phyloP scores from a whole-genome alignment of 75 land plant genomes.

The Chamaecyparis obtusa region DNA sequence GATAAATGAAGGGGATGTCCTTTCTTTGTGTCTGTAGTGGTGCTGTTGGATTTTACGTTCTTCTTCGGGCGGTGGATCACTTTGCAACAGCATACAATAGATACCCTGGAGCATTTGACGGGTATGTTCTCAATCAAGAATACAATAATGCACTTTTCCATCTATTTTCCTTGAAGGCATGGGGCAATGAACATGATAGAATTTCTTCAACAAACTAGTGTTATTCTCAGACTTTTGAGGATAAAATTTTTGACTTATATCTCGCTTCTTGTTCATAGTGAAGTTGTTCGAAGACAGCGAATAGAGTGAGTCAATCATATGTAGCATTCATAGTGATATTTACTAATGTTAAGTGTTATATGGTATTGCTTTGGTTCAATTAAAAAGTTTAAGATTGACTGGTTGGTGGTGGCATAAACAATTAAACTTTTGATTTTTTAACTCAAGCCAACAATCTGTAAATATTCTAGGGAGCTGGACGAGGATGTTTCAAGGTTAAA shows the following conservation, averaged over 20 bases:
- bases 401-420: background rate
- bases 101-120: conserved; percentile 87
- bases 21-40: conserved; percentile 30
- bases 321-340: background rate
- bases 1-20: conserved; percentile 12
- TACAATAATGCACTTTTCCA: background rate
- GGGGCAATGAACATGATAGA: background rate
- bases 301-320: background rate
- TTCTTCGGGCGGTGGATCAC: conserved; percentile 86
- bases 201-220: background rate
- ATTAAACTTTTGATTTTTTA: background rate
- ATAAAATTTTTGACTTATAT: background rate
- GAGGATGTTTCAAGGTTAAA: conserved; percentile 81
- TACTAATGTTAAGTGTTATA: background rate
- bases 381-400: background rate
- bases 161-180: background rate
- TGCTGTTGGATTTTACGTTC: conserved; percentile 69
- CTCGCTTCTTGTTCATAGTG: background rate
- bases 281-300: background rate
- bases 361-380: background rate
- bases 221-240: background rate
- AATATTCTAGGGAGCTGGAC: conserved; percentile 61
- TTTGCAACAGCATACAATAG: conserved; percentile 74
- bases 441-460: background rate
- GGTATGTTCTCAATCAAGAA: conserved; percentile 31